phyloP scores from a whole-genome alignment of 2,329 filamentous ascomycete species.

The Gnomoniopsis smithogilvyi region DNA sequence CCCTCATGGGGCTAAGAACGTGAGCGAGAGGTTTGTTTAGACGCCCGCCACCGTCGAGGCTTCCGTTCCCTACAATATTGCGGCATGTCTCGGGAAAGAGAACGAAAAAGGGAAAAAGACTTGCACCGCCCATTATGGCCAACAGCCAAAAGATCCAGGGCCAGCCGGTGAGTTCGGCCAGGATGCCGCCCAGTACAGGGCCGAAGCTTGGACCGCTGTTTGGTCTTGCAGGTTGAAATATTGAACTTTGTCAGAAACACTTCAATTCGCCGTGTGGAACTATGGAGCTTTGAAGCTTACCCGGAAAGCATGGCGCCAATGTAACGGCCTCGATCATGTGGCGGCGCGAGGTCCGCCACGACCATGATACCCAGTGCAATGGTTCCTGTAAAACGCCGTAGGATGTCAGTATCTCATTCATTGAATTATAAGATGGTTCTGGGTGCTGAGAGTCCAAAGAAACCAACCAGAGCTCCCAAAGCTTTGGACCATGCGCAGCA shows the following conservation, averaged over 20 bases:
- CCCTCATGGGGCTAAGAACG: neutral
- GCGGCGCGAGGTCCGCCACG: neutral
- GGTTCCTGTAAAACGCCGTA: neutral
- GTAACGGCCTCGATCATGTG: neutral
- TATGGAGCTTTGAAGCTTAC: neutral
- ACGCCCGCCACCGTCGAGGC: neutral
- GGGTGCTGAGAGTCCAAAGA: too few species aligned
- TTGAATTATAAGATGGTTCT: neutral
- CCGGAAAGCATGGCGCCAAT: neutral
- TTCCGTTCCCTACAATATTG: constrained; percentile 30
- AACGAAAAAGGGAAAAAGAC: constrained; percentile 19
- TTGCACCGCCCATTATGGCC: constrained; percentile 27
- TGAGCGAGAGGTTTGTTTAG: constrained; percentile 5
- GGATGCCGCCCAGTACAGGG: constrained; percentile 31
- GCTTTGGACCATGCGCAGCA: constrained; percentile 2
- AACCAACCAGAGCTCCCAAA: neutral
- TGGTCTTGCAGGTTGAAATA: neutral
- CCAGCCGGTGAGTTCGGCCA: constrained; percentile 33
- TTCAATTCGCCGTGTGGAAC: neutral
- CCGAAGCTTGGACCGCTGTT: constrained; percentile 21
- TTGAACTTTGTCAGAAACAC: neutral
- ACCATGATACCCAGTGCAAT: neutral
- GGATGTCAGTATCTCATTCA: neutral
- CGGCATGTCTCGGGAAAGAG: constrained; percentile 31
- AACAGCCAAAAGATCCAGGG: constrained; percentile 38